phyloP scores from a whole-genome alignment of 108 stramenopile genomes.

The Cyclotella cryptica region DNA sequence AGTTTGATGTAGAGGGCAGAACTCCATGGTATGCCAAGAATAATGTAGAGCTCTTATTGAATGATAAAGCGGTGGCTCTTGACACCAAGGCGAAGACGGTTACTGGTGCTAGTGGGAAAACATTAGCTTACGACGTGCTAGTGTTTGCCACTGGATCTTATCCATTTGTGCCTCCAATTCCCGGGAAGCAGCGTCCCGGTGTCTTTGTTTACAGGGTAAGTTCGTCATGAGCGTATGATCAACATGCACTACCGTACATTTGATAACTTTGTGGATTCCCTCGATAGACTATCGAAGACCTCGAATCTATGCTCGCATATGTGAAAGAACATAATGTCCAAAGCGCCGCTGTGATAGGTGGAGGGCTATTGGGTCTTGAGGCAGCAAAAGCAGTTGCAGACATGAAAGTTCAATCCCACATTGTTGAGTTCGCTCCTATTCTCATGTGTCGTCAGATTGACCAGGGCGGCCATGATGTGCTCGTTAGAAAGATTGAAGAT shows the following conservation, averaged over 20 bases:
- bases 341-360: constrained; percentile 93
- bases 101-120: constrained; percentile 78
- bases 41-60: constrained; percentile 79
- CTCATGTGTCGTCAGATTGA: constrained; percentile 97
- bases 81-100: constrained; percentile 87
- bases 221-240: background rate
- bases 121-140: constrained; percentile 84
- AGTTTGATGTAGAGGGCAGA: constrained; percentile 71
- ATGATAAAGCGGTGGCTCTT: constrained; percentile 84
- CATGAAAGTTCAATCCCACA: constrained; percentile 91
- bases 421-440: constrained; percentile 93
- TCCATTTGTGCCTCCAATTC: constrained; percentile 95
- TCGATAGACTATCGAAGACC: constrained; percentile 86
- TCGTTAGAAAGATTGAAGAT: constrained; percentile 89
- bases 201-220: constrained; percentile 93
- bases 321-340: constrained; percentile 85
- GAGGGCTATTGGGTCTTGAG: constrained; percentile 90
- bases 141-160: constrained; percentile 94
- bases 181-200: constrained; percentile 88
- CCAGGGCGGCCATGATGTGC: constrained; percentile 90
- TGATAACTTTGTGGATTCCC: background rate
- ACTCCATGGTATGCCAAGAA: constrained; percentile 92
- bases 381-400: constrained; percentile 91
- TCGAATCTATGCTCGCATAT: constrained; percentile 90
- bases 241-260: background rate